Evolutionary conservation across 2,329 filamentous ascomycete genomes (phyloP).

Genomic region (Sporothrix mexicana): DNA sequence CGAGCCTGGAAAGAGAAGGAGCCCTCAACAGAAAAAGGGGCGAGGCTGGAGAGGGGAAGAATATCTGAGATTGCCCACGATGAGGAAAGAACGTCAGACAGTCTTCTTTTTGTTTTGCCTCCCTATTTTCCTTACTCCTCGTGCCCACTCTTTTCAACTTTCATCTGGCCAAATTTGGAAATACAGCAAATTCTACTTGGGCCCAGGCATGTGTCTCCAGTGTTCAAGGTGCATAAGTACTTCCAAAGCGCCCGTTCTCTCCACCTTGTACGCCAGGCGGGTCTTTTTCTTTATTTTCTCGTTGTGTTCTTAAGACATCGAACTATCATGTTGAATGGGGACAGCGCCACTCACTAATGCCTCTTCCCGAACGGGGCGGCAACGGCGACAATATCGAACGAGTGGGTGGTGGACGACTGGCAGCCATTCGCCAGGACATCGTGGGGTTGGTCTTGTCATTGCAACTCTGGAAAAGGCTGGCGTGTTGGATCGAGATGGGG

Average conservation of each 20-base stretch:
- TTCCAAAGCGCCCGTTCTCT: background rate
- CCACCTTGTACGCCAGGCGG: background rate
- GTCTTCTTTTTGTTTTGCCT: background rate
- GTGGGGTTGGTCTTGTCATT: background rate
- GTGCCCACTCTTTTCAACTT: background rate
- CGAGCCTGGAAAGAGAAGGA: background rate
- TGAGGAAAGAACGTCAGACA: background rate
- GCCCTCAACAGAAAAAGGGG: background rate
- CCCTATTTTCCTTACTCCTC: background rate
- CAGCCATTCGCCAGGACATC: background rate
- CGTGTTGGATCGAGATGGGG: background rate
- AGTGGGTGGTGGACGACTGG: background rate
- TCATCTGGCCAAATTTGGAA: conserved; percentile 2
- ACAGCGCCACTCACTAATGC: conserved; percentile 21
- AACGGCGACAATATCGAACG: background rate
- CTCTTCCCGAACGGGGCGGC: conserved; percentile 23
- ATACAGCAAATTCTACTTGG: background rate
- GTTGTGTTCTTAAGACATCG: background rate
- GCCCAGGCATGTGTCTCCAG: background rate
- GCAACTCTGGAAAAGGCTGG: background rate
- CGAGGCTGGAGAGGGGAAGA: conserved; percentile 2
- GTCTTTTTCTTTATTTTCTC: background rate
- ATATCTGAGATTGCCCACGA: background rate
- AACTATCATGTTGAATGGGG: background rate
- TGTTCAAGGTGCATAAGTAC: background rate